Conservation (phyloP, 192 early-diverging fungal species). For the Backusella westeae region DNA sequence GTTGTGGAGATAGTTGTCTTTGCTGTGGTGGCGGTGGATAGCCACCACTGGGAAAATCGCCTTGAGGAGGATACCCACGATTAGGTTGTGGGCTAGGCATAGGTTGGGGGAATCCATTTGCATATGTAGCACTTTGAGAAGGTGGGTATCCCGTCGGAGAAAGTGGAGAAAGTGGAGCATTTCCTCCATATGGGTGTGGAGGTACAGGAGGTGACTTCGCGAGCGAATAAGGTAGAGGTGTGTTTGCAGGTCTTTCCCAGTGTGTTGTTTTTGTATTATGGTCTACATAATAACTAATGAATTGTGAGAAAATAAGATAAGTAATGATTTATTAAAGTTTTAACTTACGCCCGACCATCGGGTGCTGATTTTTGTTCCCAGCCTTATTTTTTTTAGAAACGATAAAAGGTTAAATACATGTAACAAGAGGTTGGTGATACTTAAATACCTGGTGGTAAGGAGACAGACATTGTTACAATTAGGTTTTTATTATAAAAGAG, state of each 20-base stretch:
- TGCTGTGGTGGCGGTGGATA: not conserved
- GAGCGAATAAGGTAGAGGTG: not conserved
- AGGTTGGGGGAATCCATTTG: slow-evolving; percentile 10
- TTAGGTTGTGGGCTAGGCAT: not conserved
- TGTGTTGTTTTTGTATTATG: slow-evolving; percentile 27
- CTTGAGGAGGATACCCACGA: not conserved
- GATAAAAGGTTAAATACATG: not conserved
- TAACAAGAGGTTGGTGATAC: not conserved
- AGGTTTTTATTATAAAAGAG: not conserved
- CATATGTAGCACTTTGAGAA: not conserved
- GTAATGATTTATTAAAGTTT: not conserved
- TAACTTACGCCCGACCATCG: slow-evolving; percentile 16
- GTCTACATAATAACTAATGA: slow-evolving; percentile 22
- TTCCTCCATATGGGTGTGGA: not conserved
- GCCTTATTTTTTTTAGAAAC: slow-evolving; percentile 10
- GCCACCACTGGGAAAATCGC: not conserved
- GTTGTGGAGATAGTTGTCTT: not conserved
- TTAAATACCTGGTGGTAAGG: slow-evolving; percentile 7
- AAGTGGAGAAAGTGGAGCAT: slow-evolving; percentile 4
- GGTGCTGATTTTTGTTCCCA: slow-evolving; percentile 16
- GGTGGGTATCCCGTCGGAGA: slow-evolving; percentile 11
- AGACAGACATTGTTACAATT: not conserved
- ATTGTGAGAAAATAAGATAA: not conserved
- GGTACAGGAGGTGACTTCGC: not conserved
- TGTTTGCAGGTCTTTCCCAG: slow-evolving; percentile 25